Evolutionary conservation across 208 protist genomes (phyloP), one percentile per base, ranked within the genome.

Genomic region (Sergeia podlipaevii): DNA sequence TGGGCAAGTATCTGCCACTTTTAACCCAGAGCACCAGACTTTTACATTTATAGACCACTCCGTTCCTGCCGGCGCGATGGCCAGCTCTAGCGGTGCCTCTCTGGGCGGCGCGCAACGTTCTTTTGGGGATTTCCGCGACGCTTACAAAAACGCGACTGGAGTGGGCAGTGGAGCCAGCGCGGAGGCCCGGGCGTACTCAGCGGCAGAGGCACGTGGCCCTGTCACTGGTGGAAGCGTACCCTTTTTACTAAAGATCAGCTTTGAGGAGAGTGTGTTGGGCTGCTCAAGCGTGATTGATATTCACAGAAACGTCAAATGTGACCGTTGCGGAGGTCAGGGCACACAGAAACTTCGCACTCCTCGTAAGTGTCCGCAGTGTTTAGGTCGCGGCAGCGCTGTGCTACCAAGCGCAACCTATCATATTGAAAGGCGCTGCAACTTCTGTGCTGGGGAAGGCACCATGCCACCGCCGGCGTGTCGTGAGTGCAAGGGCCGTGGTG

Each of bases 321-420:
- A 28, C 4, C 53, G 52, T 7, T 96, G 90, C 60, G 32, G 51
- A 11, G 87, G 78, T 10, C 44, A 54, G 1, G 85, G 87, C 3
- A 52, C 34, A 17, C 60, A 80, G 43, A 24, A 38, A 15, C 50
- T 74, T 23, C 64, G 58, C 18, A 70, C 55, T 29, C 42, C 46
- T 15, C 80, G 80, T 11, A 54, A 45, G 46, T 96, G 90, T 41
- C 80, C 87, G 41, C 79, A 92, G 62, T 96, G 90, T 48, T 56
- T 79, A 6, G 90, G 90, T 24, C 71, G 83, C 15, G 90, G 90
- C 21, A 69, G 64, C 4, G 55, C 60, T 32, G 41, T 75, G 49
- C 38, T 95, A 18, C 84, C 87, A 6, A 94, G 83, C 33, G 85
- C 79, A 30, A 93, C 84, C 4, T 96, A 94, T 59, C 78, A 87